These are phyloP conservation scores for Mesembryanthemum crystallinum DNA, from an alignment of 148 eudicot genomes.

Conservation along the genomic window DNA sequence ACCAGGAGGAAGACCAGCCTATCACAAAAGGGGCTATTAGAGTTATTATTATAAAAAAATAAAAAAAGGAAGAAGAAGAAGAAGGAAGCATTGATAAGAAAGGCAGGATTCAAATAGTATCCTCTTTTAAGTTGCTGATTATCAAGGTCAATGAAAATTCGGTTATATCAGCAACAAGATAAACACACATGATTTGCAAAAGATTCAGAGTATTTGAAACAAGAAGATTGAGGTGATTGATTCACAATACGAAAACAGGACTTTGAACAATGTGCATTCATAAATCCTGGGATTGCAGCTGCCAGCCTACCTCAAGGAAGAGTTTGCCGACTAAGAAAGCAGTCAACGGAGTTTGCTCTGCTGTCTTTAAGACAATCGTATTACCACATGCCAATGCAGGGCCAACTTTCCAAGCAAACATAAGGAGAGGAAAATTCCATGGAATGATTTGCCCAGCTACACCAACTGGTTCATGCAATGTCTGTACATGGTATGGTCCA, in stretches of 20 bases:
- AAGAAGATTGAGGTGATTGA: not conserved
- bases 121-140: not conserved
- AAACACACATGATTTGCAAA: not conserved
- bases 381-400: conserved; percentile 75
- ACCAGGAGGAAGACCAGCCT: conserved; percentile 86
- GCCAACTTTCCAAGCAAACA: conserved; percentile 76
- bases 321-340: conserved; percentile 62
- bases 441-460: conserved; percentile 80
- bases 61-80: not conserved
- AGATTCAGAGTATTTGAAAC: not conserved
- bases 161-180: not conserved
- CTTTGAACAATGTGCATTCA: not conserved
- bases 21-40: conserved; percentile 3
- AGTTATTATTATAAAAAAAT: not conserved
- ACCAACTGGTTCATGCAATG: conserved; percentile 74
- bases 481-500: conserved; percentile 65
- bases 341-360: conserved; percentile 78
- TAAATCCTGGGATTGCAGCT: not conserved
- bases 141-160: not conserved
- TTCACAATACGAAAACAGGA: not conserved
- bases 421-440: conserved; percentile 76
- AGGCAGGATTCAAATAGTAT: not conserved
- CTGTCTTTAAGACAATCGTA: conserved; percentile 62
- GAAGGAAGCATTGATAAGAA: not conserved
- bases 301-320: conserved; percentile 56